Percentiles rank a stretch among this genome's conserved stretches.
phyloP scores from a whole-genome alignment of 2,329 filamentous ascomycete species.

The Chaetomiaceae sp. region DNA sequence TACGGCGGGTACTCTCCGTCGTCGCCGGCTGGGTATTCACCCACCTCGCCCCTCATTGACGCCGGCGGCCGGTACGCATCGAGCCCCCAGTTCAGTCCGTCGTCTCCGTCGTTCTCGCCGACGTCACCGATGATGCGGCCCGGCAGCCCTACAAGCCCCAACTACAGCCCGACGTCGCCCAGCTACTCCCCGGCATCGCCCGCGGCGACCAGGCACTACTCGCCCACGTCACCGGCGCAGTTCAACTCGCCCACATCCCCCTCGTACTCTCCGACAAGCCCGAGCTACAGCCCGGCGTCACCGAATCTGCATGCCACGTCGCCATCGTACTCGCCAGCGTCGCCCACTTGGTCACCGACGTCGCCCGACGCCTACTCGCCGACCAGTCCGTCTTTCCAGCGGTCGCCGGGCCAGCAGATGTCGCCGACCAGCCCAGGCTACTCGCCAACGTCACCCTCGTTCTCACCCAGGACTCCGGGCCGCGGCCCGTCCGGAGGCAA shows the following conservation, averaged over 20 bases:
- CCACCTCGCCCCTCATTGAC: slow-evolving; percentile 63
- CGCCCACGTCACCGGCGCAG: slow-evolving; percentile 63
- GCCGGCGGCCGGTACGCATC: slow-evolving; percentile 48
- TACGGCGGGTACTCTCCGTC: slow-evolving; percentile 65
- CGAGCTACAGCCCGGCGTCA: slow-evolving; percentile 65
- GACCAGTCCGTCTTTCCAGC: slow-evolving; percentile 55
- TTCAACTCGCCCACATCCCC: slow-evolving; percentile 73
- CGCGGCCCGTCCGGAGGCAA: slow-evolving; percentile 31
- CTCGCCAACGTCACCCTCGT: slow-evolving; percentile 56
- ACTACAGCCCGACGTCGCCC: slow-evolving; percentile 60
- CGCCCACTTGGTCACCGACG: slow-evolving; percentile 72
- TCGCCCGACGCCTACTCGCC: slow-evolving; percentile 60
- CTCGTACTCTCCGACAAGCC: slow-evolving; percentile 64
- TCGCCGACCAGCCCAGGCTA: slow-evolving; percentile 66
- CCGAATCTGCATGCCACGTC: slow-evolving; percentile 51
- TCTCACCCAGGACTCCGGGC: slow-evolving; percentile 40
- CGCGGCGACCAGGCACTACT: slow-evolving; percentile 51
- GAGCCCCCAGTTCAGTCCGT: slow-evolving; percentile 58
- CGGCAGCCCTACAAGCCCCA: slow-evolving; percentile 50
- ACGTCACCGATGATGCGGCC: slow-evolving; percentile 54
- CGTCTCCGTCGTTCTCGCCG: slow-evolving; percentile 58
- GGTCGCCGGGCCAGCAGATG: slow-evolving; percentile 46
- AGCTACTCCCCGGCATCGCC: slow-evolving; percentile 60
- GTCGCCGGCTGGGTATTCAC: slow-evolving; percentile 70
- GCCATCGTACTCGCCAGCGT: slow-evolving; percentile 62